phyloP scores from a whole-genome alignment of 2,329 filamentous ascomycete genomes.

The Colletotrichum zoysiae region DNA sequence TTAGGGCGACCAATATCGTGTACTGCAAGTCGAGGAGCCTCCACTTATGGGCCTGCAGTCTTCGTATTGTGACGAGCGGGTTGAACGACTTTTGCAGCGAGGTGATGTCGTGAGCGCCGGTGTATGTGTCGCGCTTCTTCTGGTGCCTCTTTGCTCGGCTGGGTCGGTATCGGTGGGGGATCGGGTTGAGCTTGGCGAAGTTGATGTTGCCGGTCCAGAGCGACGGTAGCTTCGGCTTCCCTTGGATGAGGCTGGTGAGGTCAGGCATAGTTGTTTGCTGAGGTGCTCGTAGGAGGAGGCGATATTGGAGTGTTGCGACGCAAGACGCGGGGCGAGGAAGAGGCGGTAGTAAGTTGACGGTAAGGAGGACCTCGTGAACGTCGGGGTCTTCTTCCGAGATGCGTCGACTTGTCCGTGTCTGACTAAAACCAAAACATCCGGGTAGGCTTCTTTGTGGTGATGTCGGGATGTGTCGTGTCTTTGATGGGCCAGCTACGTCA shows the following conservation, averaged over 20 bases:
- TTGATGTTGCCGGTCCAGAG: constrained; percentile 57
- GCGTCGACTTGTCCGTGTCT: constrained; percentile 20
- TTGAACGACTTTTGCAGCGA: constrained; percentile 86
- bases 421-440: constrained; percentile 35
- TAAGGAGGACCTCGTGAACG: constrained; percentile 9
- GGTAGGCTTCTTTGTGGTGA: constrained; percentile 18
- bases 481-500: constrained; percentile 32
- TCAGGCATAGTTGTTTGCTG: constrained; percentile 52
- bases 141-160: constrained; percentile 55
- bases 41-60: constrained; percentile 84
- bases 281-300: neutral
- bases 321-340: constrained; percentile 12
- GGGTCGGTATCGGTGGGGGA: constrained; percentile 56
- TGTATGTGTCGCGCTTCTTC: constrained; percentile 51
- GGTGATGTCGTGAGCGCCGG: constrained; percentile 72
- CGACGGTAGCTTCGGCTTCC: constrained; percentile 56
- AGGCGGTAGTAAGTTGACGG: constrained; percentile 18
- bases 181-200: constrained; percentile 57
- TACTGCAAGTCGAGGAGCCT: constrained; percentile 88
- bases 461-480: constrained; percentile 2
- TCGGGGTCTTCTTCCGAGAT: constrained; percentile 18
- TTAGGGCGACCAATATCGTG: constrained; percentile 77
- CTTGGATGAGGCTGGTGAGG: constrained; percentile 52
- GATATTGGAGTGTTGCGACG: constrained; percentile 6
- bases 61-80: constrained; percentile 80